Base-by-base conservation (phyloP, 306 rosid species). In the Rosa rugosa region DNA sequence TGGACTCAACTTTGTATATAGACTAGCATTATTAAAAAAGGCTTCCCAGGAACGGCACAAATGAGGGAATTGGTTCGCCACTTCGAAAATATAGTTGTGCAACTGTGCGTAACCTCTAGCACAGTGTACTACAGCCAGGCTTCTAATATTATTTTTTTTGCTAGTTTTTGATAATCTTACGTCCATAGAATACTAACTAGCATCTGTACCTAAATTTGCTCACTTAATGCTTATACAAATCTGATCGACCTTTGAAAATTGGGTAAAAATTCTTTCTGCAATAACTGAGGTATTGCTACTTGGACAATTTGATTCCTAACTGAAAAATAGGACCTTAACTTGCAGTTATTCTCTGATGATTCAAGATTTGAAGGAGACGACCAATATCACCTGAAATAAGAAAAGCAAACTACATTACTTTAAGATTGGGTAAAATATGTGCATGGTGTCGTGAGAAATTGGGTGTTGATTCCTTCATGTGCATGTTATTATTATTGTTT, bases 1-100 rank as follows among this genome's bases (percentile, higher is more conserved):
- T 62, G 75, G 64, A 83, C 73, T 67, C 80, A 64, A 69, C 69
- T 69, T 40, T 87, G 96, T 90, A 86, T 84, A 89, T 83, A 83
- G 51, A 62, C 73, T 54, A 1, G 3, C 36, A 1, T 67, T 51
- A 46, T 44, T 77, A 71, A 77, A 75, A 82, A 79, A 69, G 79
- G 85, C 79, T 65, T 67, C 75, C n/a, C 23, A 42, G 75, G 63
- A 71, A 82, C 46, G 80, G 49, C 83, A 64, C 81, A 78, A 54
- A 65, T 73, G 63, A 79, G 49, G 36, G 53, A 56, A 81, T 66
- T 73, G 66, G 59, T 54, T 75, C 54, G 27, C 49, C 56, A 11
- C 54, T 12, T 80, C 83, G 85, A 73, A 81, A 23, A 41, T 53
- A 40, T 53, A 51, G 77, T 72, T 73, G 75, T 79, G 54, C 53